Evolutionary conservation across 805 yeast species (phyloP), one percentile per base, ranked within the genome.

Genomic region (Wickerhamiella alocasiicola): DNA sequence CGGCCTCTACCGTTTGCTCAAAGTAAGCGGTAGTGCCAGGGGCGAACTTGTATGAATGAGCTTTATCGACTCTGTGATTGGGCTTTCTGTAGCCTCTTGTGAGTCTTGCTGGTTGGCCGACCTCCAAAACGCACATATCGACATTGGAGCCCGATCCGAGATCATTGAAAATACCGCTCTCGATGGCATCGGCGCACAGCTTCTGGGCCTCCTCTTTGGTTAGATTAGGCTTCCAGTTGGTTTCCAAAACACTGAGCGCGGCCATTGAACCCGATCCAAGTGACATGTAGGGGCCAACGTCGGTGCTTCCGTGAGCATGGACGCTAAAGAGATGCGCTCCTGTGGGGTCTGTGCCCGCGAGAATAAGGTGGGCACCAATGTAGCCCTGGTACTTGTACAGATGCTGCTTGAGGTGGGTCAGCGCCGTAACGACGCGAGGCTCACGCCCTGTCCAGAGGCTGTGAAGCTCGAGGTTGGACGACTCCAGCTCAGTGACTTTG

Each of bases 141-240:
- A 91, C 97, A 57, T 91, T 91, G 21, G 98, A 91, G 59, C 98
- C 98, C 1, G 97, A 88, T 37, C 98, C 98, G 57, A 88, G 72
- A 69, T 91, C 98, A 63, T 91, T 91, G 95, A 95, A 91, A 55
- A 91, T 88, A 72, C 98, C 98, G 13, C 95, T 84, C 64, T 83
- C 82, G 55, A 91, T 91, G 19, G 97, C 97, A 50, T 82, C 85
- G 3, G 95, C 68, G 46, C 95, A 88, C 41, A 91, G 68, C 51
- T 74, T 76, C 65, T 85, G 76, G n/a, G 97, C 97, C 59, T 84
- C 94, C 36, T 85, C 94, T 58, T 68, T 80, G 17, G 77, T 70
- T 66, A 91, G 62, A 49, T 73, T 82, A 49, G 72, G 76, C 55
- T 71, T 75, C 94, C 94, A 91, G 48, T 77, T 70, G 30, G 88